A percentile compares a stretch with the other conserved stretches of the same genome.
Evolutionary conservation across 2,329 filamentous ascomycete species (phyloP).

Genomic region (Botryotinia globosa): DNA sequence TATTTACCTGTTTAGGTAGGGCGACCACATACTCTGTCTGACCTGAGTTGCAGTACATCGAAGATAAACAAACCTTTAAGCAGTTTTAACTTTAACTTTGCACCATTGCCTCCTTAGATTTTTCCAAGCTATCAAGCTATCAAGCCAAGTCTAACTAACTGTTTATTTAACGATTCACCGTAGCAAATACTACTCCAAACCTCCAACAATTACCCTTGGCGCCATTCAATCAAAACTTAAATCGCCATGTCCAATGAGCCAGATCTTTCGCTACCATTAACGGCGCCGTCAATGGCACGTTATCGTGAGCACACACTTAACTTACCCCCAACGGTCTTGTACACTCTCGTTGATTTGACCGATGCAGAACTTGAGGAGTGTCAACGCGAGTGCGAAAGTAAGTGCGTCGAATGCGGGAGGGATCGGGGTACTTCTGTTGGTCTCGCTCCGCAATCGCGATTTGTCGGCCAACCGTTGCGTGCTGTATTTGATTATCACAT

Average conservation of each 20-base stretch:
- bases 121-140: not conserved
- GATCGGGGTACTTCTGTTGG: not conserved
- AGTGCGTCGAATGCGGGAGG: not conserved
- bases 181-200: not conserved
- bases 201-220: not conserved
- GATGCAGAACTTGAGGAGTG: not conserved
- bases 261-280: not conserved
- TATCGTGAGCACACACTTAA: not conserved
- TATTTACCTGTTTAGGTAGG: not conserved
- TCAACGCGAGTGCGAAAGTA: not conserved
- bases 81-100: not conserved
- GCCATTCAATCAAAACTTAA: not conserved
- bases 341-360: not conserved
- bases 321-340: not conserved
- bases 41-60: not conserved
- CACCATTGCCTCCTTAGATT: not conserved
- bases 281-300: not conserved
- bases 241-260: not conserved
- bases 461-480: not conserved
- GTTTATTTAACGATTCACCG: not conserved
- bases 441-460: not conserved
- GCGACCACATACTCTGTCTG: not conserved
- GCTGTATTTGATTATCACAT: not conserved
- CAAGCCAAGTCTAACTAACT: not conserved
- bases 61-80: not conserved